Conservation (phyloP, 192 early-diverging fungal species). For the Phycomyces blakesleeanus region DNA sequence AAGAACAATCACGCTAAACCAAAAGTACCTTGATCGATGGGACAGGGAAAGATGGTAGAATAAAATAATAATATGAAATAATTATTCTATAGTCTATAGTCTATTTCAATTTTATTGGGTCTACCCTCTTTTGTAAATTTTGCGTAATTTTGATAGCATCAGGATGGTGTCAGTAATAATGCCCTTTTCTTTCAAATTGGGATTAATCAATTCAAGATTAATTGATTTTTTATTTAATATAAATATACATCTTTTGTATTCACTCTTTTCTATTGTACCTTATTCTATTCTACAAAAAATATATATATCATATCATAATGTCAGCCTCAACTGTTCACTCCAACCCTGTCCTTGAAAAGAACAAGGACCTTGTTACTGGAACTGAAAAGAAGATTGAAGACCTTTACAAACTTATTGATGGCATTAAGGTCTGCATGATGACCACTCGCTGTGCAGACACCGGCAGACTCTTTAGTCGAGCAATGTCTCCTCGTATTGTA, state of each 20-base stretch:
- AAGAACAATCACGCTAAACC: conserved; percentile 3
- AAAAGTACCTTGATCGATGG: conserved; percentile 3
- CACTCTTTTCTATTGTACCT: too few relatives aligned
- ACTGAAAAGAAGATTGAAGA: conserved; percentile 36
- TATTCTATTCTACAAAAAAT: too few relatives aligned
- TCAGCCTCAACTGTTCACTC: conserved; percentile 3
- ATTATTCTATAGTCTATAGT: too few relatives aligned
- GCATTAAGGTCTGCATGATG: conserved; percentile 43
- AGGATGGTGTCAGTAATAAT: too few relatives aligned
- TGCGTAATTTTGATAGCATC: too few relatives aligned
- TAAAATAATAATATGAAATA: too few relatives aligned
- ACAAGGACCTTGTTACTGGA: conserved; percentile 8
- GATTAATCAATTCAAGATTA: too few relatives aligned
- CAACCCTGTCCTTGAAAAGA: conserved; percentile 10
- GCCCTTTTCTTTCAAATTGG: too few relatives aligned
- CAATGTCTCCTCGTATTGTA: conserved; percentile 17
- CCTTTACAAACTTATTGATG: conserved; percentile 43
- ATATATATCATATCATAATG: conserved; percentile 3
- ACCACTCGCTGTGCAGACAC: conserved; percentile 36
- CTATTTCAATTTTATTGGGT: too few relatives aligned
- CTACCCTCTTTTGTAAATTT: too few relatives aligned
- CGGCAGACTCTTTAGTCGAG: conserved; percentile 12
- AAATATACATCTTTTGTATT: too few relatives aligned
- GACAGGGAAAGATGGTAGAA: conserved; percentile 6
- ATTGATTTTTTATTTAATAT: too few relatives aligned